phyloP scores from a whole-genome alignment of 345 rosid species.

The Salix arbutifolia region DNA sequence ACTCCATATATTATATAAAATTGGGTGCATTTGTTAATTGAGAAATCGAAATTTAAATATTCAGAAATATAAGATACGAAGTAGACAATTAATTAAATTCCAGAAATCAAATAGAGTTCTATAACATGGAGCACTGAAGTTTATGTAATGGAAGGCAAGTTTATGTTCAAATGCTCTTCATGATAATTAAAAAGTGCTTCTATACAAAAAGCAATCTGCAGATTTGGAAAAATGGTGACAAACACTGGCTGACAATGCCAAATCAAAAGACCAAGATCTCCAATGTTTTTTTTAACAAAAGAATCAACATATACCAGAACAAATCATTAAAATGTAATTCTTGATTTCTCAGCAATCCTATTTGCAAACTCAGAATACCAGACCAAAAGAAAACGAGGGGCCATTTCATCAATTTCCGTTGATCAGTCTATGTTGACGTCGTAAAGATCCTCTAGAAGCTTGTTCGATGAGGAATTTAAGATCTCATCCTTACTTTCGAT shows the following conservation, averaged over 20 bases:
- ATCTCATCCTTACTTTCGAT: constrained; percentile 33
- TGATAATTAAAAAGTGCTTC: background rate
- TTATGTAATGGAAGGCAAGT: too few species aligned
- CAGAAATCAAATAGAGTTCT: too few species aligned
- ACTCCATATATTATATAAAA: too few species aligned
- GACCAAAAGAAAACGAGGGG: background rate
- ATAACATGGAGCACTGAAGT: too few species aligned
- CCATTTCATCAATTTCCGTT: background rate
- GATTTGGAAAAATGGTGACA: too few species aligned
- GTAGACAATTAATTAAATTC: too few species aligned
- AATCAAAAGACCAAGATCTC: background rate
- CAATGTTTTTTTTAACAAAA: background rate
- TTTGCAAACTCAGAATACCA: background rate
- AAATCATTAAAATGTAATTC: background rate
- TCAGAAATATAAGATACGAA: too few species aligned
- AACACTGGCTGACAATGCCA: too few species aligned
- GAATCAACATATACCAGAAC: background rate
- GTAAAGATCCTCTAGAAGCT: constrained; percentile 27
- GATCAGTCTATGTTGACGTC: background rate
- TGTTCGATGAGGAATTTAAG: constrained; percentile 22
- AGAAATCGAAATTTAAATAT: too few species aligned
- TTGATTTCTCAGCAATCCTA: background rate
- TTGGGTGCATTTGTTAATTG: too few species aligned
- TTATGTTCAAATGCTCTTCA: too few species aligned
- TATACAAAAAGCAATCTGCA: background rate